These are phyloP conservation scores for Tricholomella constricta DNA, from an alignment of 768 basidiomycete genomes.

Conservation along the genomic window DNA sequence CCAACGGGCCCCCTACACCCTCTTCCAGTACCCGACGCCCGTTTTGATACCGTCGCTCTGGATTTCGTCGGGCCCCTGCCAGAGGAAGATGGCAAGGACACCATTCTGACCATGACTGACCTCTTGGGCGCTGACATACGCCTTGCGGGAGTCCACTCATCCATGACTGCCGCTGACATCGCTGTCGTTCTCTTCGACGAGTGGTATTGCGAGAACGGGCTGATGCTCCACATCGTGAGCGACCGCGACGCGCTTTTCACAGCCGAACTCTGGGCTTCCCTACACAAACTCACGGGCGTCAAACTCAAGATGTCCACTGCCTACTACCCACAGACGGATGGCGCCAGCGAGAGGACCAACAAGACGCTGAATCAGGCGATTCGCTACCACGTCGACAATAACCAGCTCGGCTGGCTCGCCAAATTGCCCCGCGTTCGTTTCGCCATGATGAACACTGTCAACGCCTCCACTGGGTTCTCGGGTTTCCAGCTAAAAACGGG, in stretches of 20 bases:
- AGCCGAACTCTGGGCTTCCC: slow-evolving; percentile 30
- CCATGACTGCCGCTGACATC: slow-evolving; percentile 17
- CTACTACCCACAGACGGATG: slow-evolving; percentile 43
- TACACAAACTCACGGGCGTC: slow-evolving; percentile 28
- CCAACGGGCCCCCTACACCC: slow-evolving; percentile 29
- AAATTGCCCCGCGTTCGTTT: slow-evolving; percentile 31
- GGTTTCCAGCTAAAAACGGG: slow-evolving; percentile 33
- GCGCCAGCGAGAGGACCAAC: slow-evolving; percentile 34
- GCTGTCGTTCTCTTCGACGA: slow-evolving; percentile 27
- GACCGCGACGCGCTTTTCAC: slow-evolving; percentile 32
- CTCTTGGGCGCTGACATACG: slow-evolving; percentile 24
- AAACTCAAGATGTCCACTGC: slow-evolving; percentile 34
- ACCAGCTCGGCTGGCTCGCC: slow-evolving; percentile 34
- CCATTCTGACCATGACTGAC: slow-evolving; percentile 28
- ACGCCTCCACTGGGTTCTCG: slow-evolving; percentile 32
- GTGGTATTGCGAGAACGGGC: slow-evolving; percentile 35
- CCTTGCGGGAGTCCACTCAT: slow-evolving; percentile 5
- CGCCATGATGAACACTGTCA: slow-evolving; percentile 35
- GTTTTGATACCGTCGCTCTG: slow-evolving; percentile 25
- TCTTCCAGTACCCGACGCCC: slow-evolving; percentile 24
- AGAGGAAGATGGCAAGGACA: slow-evolving; percentile 25
- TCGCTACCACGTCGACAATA: slow-evolving; percentile 26
- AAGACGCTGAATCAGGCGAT: slow-evolving; percentile 34
- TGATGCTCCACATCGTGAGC: slow-evolving; percentile 29
- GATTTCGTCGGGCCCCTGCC: slow-evolving; percentile 36